Evolutionary conservation across 1,284 basidiomycete genomes (phyloP).

Genomic region (Ganoderma leucocontextum): DNA sequence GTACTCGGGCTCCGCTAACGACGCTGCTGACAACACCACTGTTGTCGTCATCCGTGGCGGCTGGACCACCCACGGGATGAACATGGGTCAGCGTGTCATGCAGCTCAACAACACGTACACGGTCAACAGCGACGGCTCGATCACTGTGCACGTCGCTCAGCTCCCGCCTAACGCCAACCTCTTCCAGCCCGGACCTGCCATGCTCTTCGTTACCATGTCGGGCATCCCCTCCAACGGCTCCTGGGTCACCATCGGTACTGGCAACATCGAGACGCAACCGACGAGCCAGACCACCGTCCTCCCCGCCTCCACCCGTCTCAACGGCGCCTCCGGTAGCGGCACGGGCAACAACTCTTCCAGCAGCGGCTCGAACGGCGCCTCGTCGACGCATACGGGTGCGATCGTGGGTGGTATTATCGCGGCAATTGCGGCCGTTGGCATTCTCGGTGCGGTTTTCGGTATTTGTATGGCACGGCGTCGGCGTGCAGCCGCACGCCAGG

Average conservation of each 20-base stretch:
- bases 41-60: constrained; percentile 87
- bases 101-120: constrained; percentile 86
- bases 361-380: constrained; percentile 29
- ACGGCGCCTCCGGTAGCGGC: constrained; percentile 44
- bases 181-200: constrained; percentile 86
- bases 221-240: constrained; percentile 86
- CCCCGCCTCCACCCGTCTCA: constrained; percentile 56
- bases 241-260: constrained; percentile 82
- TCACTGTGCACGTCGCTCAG: constrained; percentile 81
- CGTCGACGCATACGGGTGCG: constrained; percentile 47
- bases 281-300: constrained; percentile 54
- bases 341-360: constrained; percentile 23
- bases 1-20: constrained; percentile 72
- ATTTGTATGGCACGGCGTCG: constrained; percentile 56
- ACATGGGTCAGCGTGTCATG: constrained; percentile 88
- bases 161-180: constrained; percentile 84
- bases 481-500: constrained; percentile 46
- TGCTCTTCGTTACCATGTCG: constrained; percentile 82
- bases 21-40: constrained; percentile 79
- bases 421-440: constrained; percentile 54
- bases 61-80: constrained; percentile 96
- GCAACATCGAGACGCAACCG: constrained; percentile 76
- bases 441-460: constrained; percentile 58
- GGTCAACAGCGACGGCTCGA: constrained; percentile 78
- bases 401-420: constrained; percentile 64